Evolutionary conservation across 768 basidiomycete genomes (phyloP).

Genomic region (Lentinula edodes): DNA sequence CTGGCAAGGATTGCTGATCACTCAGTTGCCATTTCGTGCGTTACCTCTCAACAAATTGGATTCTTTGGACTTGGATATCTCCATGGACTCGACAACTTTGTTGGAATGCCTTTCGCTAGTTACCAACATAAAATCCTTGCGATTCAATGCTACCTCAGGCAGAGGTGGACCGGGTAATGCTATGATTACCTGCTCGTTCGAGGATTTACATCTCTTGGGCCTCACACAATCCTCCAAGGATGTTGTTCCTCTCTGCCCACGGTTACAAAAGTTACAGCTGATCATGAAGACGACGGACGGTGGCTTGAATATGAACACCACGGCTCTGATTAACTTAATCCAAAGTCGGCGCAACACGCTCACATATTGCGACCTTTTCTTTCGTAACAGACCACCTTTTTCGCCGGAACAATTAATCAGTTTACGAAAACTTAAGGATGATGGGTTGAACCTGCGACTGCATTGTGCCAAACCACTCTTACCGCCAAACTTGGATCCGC

Average conservation of each 20-base stretch:
- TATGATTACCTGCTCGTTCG: not conserved
- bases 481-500: too few relatives aligned
- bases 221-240: not conserved
- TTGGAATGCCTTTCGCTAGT: not conserved
- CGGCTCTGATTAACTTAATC: too few relatives aligned
- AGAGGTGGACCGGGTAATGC: not conserved
- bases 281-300: not conserved
- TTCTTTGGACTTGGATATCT: not conserved
- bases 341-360: not conserved
- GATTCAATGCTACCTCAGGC: not conserved
- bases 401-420: not conserved
- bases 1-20: not conserved
- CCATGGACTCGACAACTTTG: not conserved
- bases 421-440: too few relatives aligned
- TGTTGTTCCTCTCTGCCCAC: not conserved
- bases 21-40: not conserved
- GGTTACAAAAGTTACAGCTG: not conserved
- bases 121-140: not conserved
- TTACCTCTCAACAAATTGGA: not conserved
- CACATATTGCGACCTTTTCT: not conserved
- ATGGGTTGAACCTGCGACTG: too few relatives aligned
- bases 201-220: not conserved
- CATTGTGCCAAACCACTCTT: too few relatives aligned
- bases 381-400: not conserved
- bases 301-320: too few relatives aligned